Evolutionary conservation across 179 eudicot genomes (phyloP).

Genomic region (Pouteria campechiana): DNA sequence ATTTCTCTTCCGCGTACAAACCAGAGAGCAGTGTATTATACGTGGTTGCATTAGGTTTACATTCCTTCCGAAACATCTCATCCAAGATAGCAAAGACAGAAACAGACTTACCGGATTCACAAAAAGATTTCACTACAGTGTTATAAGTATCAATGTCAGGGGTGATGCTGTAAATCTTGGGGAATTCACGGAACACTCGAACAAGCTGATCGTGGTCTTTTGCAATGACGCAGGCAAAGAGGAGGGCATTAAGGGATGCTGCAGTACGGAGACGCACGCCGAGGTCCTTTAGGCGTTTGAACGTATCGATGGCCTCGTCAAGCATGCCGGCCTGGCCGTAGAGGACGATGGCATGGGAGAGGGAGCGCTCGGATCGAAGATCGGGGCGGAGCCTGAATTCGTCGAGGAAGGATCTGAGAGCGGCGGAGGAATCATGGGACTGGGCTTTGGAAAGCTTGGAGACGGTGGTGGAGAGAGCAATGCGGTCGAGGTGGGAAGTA

Average conservation of each 20-base stretch:
- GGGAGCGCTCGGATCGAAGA: conserved; percentile 33
- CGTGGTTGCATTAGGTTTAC: conserved; percentile 48
- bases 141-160: conserved; percentile 60
- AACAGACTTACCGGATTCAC: conserved; percentile 47
- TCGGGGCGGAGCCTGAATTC: conserved; percentile 49
- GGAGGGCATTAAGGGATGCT: conserved; percentile 55
- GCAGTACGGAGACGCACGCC: conserved; percentile 44
- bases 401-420: conserved; percentile 33
- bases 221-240: conserved; percentile 56
- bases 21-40: conserved; percentile 50
- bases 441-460: conserved; percentile 45
- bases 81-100: conserved; percentile 48
- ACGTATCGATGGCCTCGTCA: conserved; percentile 37
- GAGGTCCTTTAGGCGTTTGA: conserved; percentile 42
- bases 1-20: conserved; percentile 70
- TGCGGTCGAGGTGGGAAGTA: conserved; percentile 58
- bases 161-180: conserved; percentile 37
- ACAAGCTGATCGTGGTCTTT: conserved; percentile 37
- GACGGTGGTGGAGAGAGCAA: conserved; percentile 54
- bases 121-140: conserved; percentile 53
- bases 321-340: conserved; percentile 69
- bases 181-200: conserved; percentile 48
- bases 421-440: conserved; percentile 28
- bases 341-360: conserved; percentile 51
- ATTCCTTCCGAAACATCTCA: conserved; percentile 59